Percentiles rank a stretch among this genome's conserved stretches.
Evolutionary conservation across 2,329 filamentous ascomycete genomes (phyloP).

Genomic region (Fusarium xyrophilum): DNA sequence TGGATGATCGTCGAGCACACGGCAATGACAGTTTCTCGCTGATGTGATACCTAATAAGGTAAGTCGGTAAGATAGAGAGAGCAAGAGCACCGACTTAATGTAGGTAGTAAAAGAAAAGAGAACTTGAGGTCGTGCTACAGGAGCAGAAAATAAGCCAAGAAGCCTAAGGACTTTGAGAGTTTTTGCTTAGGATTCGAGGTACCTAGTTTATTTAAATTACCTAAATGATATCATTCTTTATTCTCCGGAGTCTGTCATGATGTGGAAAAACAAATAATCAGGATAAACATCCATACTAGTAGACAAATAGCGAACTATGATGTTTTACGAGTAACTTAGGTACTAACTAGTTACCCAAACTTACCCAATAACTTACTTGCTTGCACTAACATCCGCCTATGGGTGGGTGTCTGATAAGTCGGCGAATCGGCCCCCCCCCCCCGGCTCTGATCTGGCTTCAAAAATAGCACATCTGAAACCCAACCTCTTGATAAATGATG

Average conservation of each 20-base stretch:
- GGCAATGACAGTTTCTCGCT: neutral
- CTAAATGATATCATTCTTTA: neutral
- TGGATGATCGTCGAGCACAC: neutral
- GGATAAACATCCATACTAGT: neutral
- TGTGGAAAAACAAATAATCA: neutral
- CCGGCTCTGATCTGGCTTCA: constrained; percentile 19
- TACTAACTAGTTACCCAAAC: neutral
- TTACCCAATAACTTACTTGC: neutral
- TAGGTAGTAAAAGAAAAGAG: neutral
- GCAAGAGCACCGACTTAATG: neutral
- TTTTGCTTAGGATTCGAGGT: neutral
- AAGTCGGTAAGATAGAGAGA: neutral
- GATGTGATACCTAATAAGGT: neutral
- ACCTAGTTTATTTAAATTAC: neutral
- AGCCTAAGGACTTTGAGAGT: neutral
- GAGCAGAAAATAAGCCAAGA: neutral
- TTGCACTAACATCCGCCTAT: neutral
- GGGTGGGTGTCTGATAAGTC: neutral
- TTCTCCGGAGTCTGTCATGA: too few species aligned
- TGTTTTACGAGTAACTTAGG: neutral
- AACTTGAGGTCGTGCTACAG: neutral
- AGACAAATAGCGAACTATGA: neutral
- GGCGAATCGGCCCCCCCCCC: constrained; percentile 8
- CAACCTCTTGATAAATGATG: constrained; percentile 21
- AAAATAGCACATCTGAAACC: constrained; percentile 17